Base-by-base conservation (phyloP, 73 alveolate genomes). In the Halteria grandinella region DNA sequence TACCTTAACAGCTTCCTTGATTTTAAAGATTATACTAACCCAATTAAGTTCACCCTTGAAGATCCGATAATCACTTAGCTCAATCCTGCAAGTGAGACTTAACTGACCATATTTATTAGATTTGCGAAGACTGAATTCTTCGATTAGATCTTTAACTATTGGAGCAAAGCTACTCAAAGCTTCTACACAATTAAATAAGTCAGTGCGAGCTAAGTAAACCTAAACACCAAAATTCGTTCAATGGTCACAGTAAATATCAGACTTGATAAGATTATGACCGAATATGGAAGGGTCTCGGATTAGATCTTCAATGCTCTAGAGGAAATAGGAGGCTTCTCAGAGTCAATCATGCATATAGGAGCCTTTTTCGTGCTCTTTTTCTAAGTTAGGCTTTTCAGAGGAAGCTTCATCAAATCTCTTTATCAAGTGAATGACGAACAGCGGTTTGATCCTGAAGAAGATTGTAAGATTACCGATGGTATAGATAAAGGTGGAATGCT, bases 291-390 rank as follows among this genome's bases (percentile, higher is more conserved):
- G 7, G 40, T 60, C 8, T 14, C 43, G 11, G 77, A 60, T 60
- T 40, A 60, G 37, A 12, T 60, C 21, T 40, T 60, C 41, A 59
- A 40, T 21, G 43, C 77, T 15, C 29, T 60, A 40, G 77, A 60
- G 25, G 43, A 60, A 29, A 37, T 60, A 12, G 77, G 77, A 15
- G 77, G 77, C 14, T 60, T 60, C 25, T 40, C 37, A 21, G 77
- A 59, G 7, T 55, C 59, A 8, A 60, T 60, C 27, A 40, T 60
- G 37, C 43, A 55, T 6, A 40, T 60, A 21, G 77, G 77, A 5
- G 37, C 43, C 8, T 14, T 60, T 21, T 60, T 21, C 43, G 77
- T 60, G 18, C 47, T 47, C 1, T 60, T 25, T 21, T 60, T 60
- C 59, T 37, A 60, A 40, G 77, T 40, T 21, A 60, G 77, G 23